Percentiles rank a stretch among this genome's conserved stretches.
Evolutionary conservation across 345 rosid genomes (phyloP).

Genomic region (Brassica rapa): DNA sequence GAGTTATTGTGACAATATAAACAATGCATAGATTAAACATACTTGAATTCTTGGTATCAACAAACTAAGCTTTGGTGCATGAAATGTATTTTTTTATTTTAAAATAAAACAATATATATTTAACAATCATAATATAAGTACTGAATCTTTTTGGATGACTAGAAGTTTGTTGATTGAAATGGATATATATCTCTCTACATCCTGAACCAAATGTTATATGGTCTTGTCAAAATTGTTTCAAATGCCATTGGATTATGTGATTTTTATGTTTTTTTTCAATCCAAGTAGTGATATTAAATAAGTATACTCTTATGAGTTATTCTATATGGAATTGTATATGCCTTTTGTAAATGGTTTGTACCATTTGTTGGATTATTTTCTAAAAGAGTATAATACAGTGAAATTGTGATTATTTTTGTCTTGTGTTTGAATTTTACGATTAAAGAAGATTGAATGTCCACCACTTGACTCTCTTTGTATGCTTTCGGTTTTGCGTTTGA

Average conservation of each 20-base stretch:
- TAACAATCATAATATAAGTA: neutral
- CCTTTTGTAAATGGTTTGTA: neutral
- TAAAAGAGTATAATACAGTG: neutral
- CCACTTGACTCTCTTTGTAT: neutral
- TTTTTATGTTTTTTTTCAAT: neutral
- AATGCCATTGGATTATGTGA: neutral
- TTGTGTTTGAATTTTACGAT: neutral
- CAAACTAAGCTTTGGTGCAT: neutral
- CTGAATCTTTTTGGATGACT: neutral
- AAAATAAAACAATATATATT: too few relatives aligned
- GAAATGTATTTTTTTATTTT: neutral
- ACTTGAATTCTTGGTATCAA: neutral
- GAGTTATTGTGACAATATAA: too few relatives aligned
- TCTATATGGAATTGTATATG: neutral
- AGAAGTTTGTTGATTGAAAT: neutral
- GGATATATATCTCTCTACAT: neutral
- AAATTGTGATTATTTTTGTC: neutral
- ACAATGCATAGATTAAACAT: too few relatives aligned
- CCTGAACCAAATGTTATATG: neutral
- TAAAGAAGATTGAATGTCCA: neutral
- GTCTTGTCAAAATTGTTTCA: neutral
- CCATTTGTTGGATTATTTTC: neutral
- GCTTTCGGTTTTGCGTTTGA: slow-evolving; percentile 12
- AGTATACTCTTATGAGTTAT: too few relatives aligned
- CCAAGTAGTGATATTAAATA: too few relatives aligned